Evolutionary conservation across 202 grass and related monocot genomes (phyloP).

Genomic region (Hordeum pubiflorum): DNA sequence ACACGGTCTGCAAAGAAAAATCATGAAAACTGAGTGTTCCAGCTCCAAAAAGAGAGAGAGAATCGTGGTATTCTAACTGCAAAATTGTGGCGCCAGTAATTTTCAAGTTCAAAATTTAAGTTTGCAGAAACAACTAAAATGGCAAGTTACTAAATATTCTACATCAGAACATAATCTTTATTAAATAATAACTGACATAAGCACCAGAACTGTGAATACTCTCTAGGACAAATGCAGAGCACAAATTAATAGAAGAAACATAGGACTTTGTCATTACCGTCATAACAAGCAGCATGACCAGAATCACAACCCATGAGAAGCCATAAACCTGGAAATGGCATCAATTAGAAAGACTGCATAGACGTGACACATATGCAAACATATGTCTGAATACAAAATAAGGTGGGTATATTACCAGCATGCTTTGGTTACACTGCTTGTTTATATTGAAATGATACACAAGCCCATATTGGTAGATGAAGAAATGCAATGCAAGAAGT

Average conservation of each 20-base stretch:
- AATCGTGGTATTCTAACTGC: not conserved
- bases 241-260: not conserved
- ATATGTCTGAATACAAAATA: conserved; percentile 8
- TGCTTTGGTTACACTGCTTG: conserved; percentile 47
- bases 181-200: not conserved
- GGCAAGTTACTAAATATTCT: not conserved
- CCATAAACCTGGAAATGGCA: conserved; percentile 69
- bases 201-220: not conserved
- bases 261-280: conserved; percentile 45
- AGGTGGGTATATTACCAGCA: conserved; percentile 53
- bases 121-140: not conserved
- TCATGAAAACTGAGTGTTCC: not conserved
- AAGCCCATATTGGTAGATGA: conserved; percentile 93
- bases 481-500: conserved; percentile 77
- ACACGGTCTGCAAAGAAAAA: conserved; percentile 56
- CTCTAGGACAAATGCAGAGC: not conserved
- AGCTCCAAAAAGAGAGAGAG: not conserved
- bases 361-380: not conserved
- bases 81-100: not conserved
- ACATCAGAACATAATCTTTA: not conserved
- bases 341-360: not conserved
- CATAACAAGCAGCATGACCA: conserved; percentile 71
- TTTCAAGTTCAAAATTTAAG: not conserved
- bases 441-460: conserved; percentile 92
- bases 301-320: conserved; percentile 92